Evolutionary conservation across 805 yeast species (phyloP).

Genomic region (Brettanomyces sp.): DNA sequence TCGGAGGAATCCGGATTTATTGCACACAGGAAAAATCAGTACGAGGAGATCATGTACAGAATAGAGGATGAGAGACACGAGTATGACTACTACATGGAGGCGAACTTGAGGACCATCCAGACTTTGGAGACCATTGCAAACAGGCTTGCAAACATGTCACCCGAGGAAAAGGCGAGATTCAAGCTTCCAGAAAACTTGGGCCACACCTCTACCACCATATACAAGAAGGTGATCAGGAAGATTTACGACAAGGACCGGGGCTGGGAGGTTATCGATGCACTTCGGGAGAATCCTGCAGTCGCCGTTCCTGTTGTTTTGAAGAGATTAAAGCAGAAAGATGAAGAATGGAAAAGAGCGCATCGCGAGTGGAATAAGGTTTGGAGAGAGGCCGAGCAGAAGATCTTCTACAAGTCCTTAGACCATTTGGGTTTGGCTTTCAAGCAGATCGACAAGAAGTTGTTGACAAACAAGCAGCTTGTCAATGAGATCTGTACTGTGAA

Average conservation of each 20-base stretch:
- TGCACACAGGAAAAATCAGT: conserved; percentile 97
- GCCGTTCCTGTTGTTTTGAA: conserved; percentile 91
- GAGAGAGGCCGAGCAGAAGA: conserved; percentile 97
- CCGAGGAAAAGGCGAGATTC: conserved; percentile 79
- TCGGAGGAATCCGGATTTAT: conserved; percentile 98
- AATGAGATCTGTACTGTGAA: conserved; percentile 89
- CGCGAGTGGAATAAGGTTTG: conserved; percentile 98
- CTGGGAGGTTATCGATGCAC: conserved; percentile 89
- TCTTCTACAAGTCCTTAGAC: conserved; percentile 85
- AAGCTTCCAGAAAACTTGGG: conserved; percentile 91
- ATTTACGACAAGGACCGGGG: conserved; percentile 93
- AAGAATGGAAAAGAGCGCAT: conserved; percentile 97
- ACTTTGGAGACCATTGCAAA: conserved; percentile 91
- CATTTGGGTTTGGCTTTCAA: conserved; percentile 94
- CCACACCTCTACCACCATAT: conserved; percentile 81
- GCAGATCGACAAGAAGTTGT: conserved; percentile 87
- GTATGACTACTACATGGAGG: conserved; percentile 92
- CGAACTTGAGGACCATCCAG: conserved; percentile 89
- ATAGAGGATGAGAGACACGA: conserved; percentile 98
- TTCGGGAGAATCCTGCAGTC: conserved; percentile 90
- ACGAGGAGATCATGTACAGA: conserved; percentile 89
- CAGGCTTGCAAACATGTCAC: conserved; percentile 85
- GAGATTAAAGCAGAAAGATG: conserved; percentile 93
- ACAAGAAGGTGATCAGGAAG: conserved; percentile 86
- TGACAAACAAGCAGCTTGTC: conserved; percentile 82